A percentile compares a stretch with the other conserved stretches of the same genome.
Conservation (phyloP, 345 rosid genomes). For the Corymbia maculata region DNA sequence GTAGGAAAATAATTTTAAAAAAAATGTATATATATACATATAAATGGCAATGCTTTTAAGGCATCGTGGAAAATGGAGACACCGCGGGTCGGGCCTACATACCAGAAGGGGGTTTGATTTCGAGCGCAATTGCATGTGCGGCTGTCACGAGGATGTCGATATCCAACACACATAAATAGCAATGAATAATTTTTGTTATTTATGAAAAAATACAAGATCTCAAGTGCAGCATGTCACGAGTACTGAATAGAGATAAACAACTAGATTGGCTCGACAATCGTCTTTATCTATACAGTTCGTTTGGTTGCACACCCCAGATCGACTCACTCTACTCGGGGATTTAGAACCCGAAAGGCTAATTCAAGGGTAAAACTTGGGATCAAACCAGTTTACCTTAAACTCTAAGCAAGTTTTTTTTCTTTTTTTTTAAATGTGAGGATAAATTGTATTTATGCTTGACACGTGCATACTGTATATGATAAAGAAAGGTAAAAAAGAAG, state of each 20-base stretch:
- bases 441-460: no score
- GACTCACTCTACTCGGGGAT: neutral
- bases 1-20: neutral
- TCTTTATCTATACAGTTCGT: neutral
- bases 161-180: neutral
- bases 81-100: slow-evolving; percentile 13
- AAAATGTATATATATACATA: neutral
- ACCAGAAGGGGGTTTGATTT: slow-evolving; percentile 17
- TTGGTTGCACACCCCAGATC: accelerated
- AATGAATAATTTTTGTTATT: neutral
- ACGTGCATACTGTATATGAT: neutral
- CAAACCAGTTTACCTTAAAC: neutral
- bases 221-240: accelerated
- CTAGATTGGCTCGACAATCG: no score
- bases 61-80: neutral
- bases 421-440: no score
- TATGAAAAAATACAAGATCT: neutral
- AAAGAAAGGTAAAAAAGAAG: neutral
- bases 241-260: accelerated
- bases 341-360: accelerated
- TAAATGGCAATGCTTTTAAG: neutral
- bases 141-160: slow-evolving; percentile 1
- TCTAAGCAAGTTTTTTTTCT: neutral
- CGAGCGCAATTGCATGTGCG: slow-evolving; percentile 38
- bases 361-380: accelerated